Base-by-base conservation (phyloP, 768 basidiomycete genomes). In the Trametes maxima region DNA sequence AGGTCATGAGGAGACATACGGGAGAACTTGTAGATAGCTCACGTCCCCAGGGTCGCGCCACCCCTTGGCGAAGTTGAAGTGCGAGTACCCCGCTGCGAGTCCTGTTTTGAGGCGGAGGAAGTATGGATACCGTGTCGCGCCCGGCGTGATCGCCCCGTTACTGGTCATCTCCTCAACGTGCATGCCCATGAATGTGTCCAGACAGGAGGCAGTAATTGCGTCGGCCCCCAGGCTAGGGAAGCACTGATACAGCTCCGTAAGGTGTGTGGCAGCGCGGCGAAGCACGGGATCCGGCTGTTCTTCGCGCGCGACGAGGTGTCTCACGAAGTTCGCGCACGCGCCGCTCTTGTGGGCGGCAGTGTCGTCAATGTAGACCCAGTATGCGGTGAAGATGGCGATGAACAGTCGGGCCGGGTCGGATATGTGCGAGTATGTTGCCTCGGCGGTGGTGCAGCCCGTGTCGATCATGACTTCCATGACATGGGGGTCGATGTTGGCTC, bases 11-110 rank as follows among this genome's bases (percentile, higher is more conserved):
- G 16, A 37, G 3, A 11, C 67, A 62, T 45, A 69, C 69, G 77
- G 79, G 42, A 80, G 60, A n/a, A 73, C 71, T 59, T 78, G 78
- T 16, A 75, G 68, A 44, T 77, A 79, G 5, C 67, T 52, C 17
- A 17, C 22, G 24, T 62, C 25, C 11, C 65, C 50, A 1, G 59
- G 39, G 7, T 75, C 72, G 53, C 62, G 62, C 65, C 79, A 82
- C 12, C 37, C 43, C 42, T 56, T 61, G 13, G 39, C 21, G 48
- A 61, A 61, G 16, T 73, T 68, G 66, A 77, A 74, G 49, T 76
- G 67, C 1, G 67, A 63, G 47, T 74, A 81, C 0, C 75, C 70
- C 47, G 77, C 76, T 0, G 70, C 64, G 5, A 71, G 62, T 0
- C 78, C 79, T 24, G 77, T 76, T 47, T 59, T 49, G 57, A 68